Base-by-base conservation (phyloP, 345 rosid genomes). In the Populus simonii region DNA sequence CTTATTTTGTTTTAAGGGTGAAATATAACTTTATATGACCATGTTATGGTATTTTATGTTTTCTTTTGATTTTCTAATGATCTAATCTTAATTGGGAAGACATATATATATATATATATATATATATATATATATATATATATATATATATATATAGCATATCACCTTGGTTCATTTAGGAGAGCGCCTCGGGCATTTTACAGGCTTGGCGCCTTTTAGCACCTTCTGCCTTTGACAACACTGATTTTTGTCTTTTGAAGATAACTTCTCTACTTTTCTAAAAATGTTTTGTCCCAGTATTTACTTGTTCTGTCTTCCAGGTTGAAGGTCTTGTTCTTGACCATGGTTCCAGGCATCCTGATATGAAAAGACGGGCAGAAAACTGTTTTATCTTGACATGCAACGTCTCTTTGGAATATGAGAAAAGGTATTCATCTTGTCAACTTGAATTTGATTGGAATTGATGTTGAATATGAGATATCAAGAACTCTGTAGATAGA, bases 271-370 rank as follows among this genome's bases (percentile, higher is more conserved):
- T 23, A 12, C 72, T 39, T 43, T 38, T 38, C 0, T 6, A 12
- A 22, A 59, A 59, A n/a, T 0, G 2, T 41, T 16, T 39, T 18
- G 49, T 41, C 45, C 72, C 72, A 22, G 16, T 36, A 22, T 13
- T 23, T 43, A 43, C 25, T 23, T 22, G 9, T 41, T 38, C 27
- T 47, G 17, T 61, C 43, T 74, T 62, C 68, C 39, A 96, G 99
- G 91, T 96, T 85, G 97, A 96, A 84, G 99, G 99, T 75, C 94
- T 96, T 78, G 99, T 96, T 62, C 93, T 96, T 73, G 99, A 96
- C 77, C 99, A 96, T 83, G 99, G 98, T 75, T 96, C 99, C 29
- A 92, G 99, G 77, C 99, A 95, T 88, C 99, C 99, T 74, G 99
- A 95, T 80, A 95, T 95, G 99, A 95, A 95, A 86, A 88, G 99